Conservation (phyloP, 169 alveolate genomes). For the Plasmodium ovale region DNA sequence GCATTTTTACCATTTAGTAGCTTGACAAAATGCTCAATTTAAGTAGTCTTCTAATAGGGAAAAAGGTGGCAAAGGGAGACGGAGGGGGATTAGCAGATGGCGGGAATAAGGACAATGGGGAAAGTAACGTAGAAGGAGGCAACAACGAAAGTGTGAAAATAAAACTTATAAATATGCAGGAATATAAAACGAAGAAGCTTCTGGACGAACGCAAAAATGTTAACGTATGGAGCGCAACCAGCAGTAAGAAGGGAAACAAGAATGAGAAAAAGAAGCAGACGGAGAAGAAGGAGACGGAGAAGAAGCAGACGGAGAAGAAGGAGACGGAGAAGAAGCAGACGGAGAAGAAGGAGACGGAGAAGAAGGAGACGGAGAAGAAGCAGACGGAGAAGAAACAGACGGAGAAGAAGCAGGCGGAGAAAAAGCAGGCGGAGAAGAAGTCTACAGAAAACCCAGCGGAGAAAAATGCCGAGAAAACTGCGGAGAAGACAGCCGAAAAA, state of each 20-base stretch:
- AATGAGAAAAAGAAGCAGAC: conserved; percentile 24
- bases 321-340: background rate
- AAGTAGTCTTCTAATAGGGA: conserved; percentile 43
- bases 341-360: conserved; percentile 3
- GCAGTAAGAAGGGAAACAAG: conserved; percentile 14
- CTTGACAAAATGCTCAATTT: conserved; percentile 33
- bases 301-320: background rate
- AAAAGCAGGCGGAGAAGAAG: conserved; percentile 13
- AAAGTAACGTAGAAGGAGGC: conserved; percentile 1
- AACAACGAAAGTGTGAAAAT: conserved; percentile 48
- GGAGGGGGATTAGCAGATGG: background rate
- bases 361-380: background rate
- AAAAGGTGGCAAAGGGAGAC: background rate
- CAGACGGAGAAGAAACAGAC: conserved; percentile 1
- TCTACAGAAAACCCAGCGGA: too few relatives aligned
- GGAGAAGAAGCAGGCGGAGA: conserved; percentile 19
- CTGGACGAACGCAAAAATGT: conserved; percentile 72
- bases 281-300: background rate
- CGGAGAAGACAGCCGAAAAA: conserved; percentile 1
- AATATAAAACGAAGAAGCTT: conserved; percentile 68
- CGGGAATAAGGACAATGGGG: conserved; percentile 23
- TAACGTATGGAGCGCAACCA: conserved; percentile 51
- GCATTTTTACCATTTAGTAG: background rate
- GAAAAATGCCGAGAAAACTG: too few relatives aligned
- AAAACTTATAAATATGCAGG: conserved; percentile 59